phyloP scores from a whole-genome alignment of 2,329 filamentous ascomycete species.

The Clonostachys rosea region DNA sequence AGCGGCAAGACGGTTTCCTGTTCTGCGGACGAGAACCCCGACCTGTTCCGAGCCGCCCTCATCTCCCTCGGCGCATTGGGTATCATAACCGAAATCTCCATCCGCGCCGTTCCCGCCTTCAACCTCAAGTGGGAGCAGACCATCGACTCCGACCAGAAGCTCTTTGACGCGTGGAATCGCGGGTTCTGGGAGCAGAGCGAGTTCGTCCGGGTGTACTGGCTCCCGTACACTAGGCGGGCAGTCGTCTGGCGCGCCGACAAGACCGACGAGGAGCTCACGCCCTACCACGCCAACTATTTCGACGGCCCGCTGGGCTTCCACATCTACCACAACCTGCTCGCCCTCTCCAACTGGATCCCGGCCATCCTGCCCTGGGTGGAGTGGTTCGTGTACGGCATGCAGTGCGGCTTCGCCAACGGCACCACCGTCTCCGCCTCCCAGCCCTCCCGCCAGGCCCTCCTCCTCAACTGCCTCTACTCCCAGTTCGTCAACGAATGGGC shows the following conservation, averaged over 20 bases:
- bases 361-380: conserved; percentile 82
- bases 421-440: conserved; percentile 69
- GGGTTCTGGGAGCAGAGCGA: conserved; percentile 80
- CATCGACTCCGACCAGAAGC: conserved; percentile 62
- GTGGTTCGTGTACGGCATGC: conserved; percentile 96
- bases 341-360: conserved; percentile 72
- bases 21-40: conserved; percentile 61
- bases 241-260: conserved; percentile 88
- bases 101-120: conserved; percentile 74
- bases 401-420: conserved; percentile 82
- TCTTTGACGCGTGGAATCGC: conserved; percentile 68
- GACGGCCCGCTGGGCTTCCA: conserved; percentile 79
- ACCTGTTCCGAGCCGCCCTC: conserved; percentile 84
- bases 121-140: conserved; percentile 85
- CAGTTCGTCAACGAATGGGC: conserved; percentile 99
- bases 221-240: conserved; percentile 83
- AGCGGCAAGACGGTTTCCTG: conserved; percentile 73
- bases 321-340: conserved; percentile 88
- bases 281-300: conserved; percentile 70
- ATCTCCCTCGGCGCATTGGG: conserved; percentile 86
- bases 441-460: conserved; percentile 70
- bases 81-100: conserved; percentile 85
- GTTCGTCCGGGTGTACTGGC: conserved; percentile 96
- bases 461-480: conserved; percentile 98
- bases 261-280: conserved; percentile 55